These are phyloP conservation scores for Graphilbum ipis-grandicollis DNA, from an alignment of 2,329 filamentous ascomycete genomes.

Conservation along the genomic window DNA sequence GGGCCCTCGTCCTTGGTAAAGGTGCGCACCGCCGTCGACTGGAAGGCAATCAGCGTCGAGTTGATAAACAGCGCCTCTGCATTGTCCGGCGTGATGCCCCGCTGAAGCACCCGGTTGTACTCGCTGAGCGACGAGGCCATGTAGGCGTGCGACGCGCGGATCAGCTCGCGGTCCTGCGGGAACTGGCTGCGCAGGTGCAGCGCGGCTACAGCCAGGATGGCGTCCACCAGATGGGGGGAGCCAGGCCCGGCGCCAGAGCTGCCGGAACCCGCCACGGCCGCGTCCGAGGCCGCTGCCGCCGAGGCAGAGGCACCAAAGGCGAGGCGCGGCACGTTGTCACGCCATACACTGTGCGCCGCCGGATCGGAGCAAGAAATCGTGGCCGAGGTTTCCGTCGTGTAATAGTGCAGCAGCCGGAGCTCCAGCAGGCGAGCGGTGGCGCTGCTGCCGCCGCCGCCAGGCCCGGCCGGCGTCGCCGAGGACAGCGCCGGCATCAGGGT, in stretches of 20 bases:
- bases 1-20: constrained; percentile 36
- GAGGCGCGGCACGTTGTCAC: constrained; percentile 38
- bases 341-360: constrained; percentile 38
- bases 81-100: constrained; percentile 39
- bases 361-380: constrained; percentile 38
- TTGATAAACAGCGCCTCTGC: constrained; percentile 47
- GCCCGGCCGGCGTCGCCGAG: constrained; percentile 16
- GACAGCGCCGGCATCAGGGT: constrained; percentile 17
- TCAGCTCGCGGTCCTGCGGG: constrained; percentile 41
- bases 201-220: constrained; percentile 45
- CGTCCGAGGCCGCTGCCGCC: too few species aligned
- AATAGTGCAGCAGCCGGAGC: constrained; percentile 47
- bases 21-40: constrained; percentile 45
- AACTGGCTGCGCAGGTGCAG: constrained; percentile 39
- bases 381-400: constrained; percentile 40
- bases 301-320: constrained; percentile 30
- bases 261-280: too few species aligned
- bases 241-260: too few species aligned
- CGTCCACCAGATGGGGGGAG: constrained; percentile 36
- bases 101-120: constrained; percentile 37
- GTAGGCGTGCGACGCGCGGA: constrained; percentile 46
- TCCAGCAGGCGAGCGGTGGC: constrained; percentile 43
- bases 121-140: constrained; percentile 45
- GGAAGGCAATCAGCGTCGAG: constrained; percentile 46
- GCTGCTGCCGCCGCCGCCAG: too few species aligned